Evolutionary conservation across 2,329 filamentous ascomycete species (phyloP).

Genomic region (Xylaria sp.): DNA sequence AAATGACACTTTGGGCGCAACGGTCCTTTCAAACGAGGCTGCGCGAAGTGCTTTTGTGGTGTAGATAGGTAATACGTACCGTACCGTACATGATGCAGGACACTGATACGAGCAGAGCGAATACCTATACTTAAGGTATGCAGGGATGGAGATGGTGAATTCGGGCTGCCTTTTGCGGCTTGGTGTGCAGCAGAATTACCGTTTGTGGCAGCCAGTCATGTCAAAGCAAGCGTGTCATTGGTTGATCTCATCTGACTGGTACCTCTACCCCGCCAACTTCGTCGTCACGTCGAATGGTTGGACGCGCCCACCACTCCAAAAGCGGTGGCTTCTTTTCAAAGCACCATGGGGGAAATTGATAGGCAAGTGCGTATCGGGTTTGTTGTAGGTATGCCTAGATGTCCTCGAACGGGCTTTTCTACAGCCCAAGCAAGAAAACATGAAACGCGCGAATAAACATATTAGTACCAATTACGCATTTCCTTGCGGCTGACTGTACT

Average conservation of each 20-base stretch:
- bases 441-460: constrained; percentile 14
- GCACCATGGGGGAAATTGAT: background rate
- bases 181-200: constrained; percentile 22
- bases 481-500: background rate
- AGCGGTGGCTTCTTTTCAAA: background rate
- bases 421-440: background rate
- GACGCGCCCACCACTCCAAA: background rate
- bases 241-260: background rate
- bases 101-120: background rate
- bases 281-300: no score
- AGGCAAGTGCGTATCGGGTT: no score
- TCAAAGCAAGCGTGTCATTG: constrained; percentile 21
- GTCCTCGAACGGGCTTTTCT: background rate
- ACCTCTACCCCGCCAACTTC: background rate
- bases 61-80: no score
- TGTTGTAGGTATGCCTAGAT: background rate
- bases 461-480: background rate
- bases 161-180: background rate
- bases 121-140: no score
- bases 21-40: background rate
- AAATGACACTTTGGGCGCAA: background rate
- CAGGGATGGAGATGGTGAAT: background rate
- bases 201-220: constrained; percentile 26
- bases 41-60: background rate
- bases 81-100: no score